Evolutionary conservation across 768 basidiomycete genomes (phyloP), one percentile per base, ranked within the genome.

Genomic region (Boletus tomentosulus): DNA sequence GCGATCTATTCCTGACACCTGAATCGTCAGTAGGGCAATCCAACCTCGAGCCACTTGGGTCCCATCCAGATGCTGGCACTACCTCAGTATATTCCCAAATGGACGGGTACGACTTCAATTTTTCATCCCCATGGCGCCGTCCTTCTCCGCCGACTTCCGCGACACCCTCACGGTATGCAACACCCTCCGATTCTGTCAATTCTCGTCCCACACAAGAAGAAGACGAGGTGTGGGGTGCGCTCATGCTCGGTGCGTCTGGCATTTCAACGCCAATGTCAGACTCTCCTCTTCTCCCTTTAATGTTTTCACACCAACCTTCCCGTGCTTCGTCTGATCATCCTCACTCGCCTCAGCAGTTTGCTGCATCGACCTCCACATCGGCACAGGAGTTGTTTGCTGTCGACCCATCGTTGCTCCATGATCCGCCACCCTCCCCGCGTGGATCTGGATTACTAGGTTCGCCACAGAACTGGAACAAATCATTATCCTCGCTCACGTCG

Each of bases 401-500:
- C 27, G 45, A 60, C 19, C 56, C 66, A 9, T 60, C 62, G 9
- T 28, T 58, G 35, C 22, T 62, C 6, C 57, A 57, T 3, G 33
- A 42, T 34, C 34, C 43, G 3, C 38, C 43, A 3, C 15, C 28
- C 33, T 13, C n/a, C 25, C 22, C 38, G 5, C 28, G 16, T 16
- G 48, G 9, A 34, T 15, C 27, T 15, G 27, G 8, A 33, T 39
- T 11, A 1, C 28, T 2, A 30, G 16, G 4, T 28, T 37, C 28
- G 22, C 30, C 10, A 3, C 47, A 1, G 3, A 2, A 10, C 1
- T 37, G 8, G 19, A n/a, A 27, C 3, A 1, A 15, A 0, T 45
- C 62, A 0, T 48, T 62, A n/a, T 65, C 65, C 6, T 35, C 60
- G 31, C 56, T 66, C 16, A 57, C 59, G 1, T 55, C 66, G 6